Percentiles rank a stretch among this genome's conserved stretches.
Conservation (phyloP, 148 eudicot species). For the Rhododendron henanense region DNA sequence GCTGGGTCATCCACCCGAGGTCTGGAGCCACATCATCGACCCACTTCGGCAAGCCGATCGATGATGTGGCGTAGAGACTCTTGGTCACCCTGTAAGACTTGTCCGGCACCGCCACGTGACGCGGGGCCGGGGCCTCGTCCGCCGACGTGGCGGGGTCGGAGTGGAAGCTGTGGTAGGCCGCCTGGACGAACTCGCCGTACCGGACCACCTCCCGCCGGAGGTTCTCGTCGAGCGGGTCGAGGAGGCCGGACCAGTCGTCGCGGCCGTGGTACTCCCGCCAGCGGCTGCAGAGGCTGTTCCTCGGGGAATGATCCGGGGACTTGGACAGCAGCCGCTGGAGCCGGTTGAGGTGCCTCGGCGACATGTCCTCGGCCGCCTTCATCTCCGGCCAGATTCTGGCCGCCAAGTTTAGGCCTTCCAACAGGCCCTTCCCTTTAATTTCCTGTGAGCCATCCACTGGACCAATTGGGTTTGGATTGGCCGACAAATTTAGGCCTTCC, state of each 20-base stretch:
- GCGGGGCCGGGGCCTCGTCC: constrained; percentile 14
- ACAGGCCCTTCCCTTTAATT: constrained; percentile 17
- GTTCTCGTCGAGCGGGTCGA: constrained; percentile 94
- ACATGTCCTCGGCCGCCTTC: constrained; percentile 70
- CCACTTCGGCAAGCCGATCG: constrained; percentile 83
- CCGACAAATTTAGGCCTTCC: constrained; percentile 40
- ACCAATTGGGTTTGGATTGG: constrained; percentile 9
- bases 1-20: constrained; percentile 96
- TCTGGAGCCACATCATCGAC: constrained; percentile 95
- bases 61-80: constrained; percentile 77
- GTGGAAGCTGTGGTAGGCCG: constrained; percentile 76
- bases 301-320: constrained; percentile 67
- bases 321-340: constrained; percentile 55
- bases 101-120: constrained; percentile 66
- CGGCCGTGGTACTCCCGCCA: constrained; percentile 92
- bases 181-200: constrained; percentile 92
- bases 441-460: not conserved
- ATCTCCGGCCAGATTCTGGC: constrained; percentile 59
- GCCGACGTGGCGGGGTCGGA: constrained; percentile 69
- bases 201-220: constrained; percentile 90
- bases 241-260: constrained; percentile 74
- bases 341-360: constrained; percentile 61
- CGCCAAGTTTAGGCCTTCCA: constrained; percentile 44
- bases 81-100: constrained; percentile 67
- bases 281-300: constrained; percentile 57